Percentiles rank a stretch among this genome's conserved stretches.
phyloP scores from a whole-genome alignment of 768 basidiomycete species.

The Suillus subluteus region DNA sequence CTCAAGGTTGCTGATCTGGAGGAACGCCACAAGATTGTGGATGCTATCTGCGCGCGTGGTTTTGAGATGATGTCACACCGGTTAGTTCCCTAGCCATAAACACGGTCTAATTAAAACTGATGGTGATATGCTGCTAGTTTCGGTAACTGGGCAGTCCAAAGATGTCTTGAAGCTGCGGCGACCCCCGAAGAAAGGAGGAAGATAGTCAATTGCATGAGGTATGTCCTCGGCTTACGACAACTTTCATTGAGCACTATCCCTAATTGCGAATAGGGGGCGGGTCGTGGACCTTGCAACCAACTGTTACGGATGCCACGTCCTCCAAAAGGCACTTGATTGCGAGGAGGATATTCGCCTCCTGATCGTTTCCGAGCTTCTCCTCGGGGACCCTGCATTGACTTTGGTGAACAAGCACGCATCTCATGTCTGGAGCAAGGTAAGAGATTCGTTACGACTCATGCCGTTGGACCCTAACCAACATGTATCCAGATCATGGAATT shows the following conservation, averaged over 20 bases:
- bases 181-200: constrained; percentile 76
- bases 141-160: constrained; percentile 90
- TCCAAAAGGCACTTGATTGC: constrained; percentile 89
- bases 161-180: constrained; percentile 82
- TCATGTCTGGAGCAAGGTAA: constrained; percentile 90
- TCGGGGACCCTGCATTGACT: constrained; percentile 84
- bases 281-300: constrained; percentile 88
- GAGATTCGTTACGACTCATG: constrained; percentile 13
- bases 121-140: constrained; percentile 51
- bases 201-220: constrained; percentile 89
- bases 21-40: constrained; percentile 82
- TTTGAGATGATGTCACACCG: constrained; percentile 94
- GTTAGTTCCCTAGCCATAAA: constrained; percentile 37
- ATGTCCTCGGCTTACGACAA: constrained; percentile 14
- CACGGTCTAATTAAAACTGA: neutral
- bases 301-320: constrained; percentile 87
- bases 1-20: constrained; percentile 81
- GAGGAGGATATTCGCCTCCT: constrained; percentile 84
- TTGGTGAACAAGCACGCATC: constrained; percentile 90
- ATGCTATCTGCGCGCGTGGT: constrained; percentile 81
- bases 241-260: neutral
- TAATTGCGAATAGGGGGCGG: constrained; percentile 55
- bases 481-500: constrained; percentile 79
- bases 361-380: constrained; percentile 83
- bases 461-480: constrained; percentile 14